A percentile compares a stretch with the other conserved stretches of the same genome.
These are phyloP conservation scores for Epichloe elymi DNA, from an alignment of 2,329 filamentous ascomycete species.

Conservation along the genomic window DNA sequence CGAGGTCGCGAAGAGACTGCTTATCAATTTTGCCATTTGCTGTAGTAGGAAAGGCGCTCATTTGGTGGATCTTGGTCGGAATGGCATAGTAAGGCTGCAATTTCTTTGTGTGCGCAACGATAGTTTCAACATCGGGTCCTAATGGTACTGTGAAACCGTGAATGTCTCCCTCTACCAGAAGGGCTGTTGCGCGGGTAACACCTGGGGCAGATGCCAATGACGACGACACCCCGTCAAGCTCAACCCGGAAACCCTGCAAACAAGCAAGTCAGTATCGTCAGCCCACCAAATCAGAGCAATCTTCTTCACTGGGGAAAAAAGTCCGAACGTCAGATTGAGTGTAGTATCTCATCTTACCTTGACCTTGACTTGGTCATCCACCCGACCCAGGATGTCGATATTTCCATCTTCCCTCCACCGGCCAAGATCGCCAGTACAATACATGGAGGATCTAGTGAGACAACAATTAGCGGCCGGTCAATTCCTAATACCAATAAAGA, in stretches of 20 bases:
- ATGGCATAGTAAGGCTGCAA: slow-evolving; percentile 43
- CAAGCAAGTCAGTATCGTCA: not conserved
- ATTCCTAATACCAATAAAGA: slow-evolving; percentile 3
- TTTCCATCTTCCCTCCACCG: slow-evolving; percentile 39
- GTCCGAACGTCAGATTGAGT: not conserved
- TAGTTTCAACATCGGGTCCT: slow-evolving; percentile 20
- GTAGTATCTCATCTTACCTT: slow-evolving; percentile 25
- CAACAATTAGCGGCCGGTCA: slow-evolving; percentile 2
- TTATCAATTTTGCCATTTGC: slow-evolving; percentile 45
- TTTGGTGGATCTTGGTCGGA: slow-evolving; percentile 30
- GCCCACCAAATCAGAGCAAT: not conserved
- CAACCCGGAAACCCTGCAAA: slow-evolving; percentile 43
- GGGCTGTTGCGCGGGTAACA: slow-evolving; percentile 32
- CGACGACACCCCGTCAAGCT: slow-evolving; percentile 44
- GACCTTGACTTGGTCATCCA: slow-evolving; percentile 50
- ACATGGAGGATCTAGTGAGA: slow-evolving; percentile 33
- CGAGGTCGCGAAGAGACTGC: slow-evolving; percentile 25
- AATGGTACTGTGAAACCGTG: slow-evolving; percentile 35
- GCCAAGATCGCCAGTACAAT: slow-evolving; percentile 47
- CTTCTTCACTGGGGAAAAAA: not conserved
- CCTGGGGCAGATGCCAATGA: slow-evolving; percentile 32
- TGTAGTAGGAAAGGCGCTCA: slow-evolving; percentile 34
- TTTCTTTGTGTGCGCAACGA: slow-evolving; percentile 27
- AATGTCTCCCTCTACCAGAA: slow-evolving; percentile 33
- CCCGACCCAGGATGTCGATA: slow-evolving; percentile 40